Conservation (phyloP, 345 rosid genomes). For the Euphorbia peplus region DNA sequence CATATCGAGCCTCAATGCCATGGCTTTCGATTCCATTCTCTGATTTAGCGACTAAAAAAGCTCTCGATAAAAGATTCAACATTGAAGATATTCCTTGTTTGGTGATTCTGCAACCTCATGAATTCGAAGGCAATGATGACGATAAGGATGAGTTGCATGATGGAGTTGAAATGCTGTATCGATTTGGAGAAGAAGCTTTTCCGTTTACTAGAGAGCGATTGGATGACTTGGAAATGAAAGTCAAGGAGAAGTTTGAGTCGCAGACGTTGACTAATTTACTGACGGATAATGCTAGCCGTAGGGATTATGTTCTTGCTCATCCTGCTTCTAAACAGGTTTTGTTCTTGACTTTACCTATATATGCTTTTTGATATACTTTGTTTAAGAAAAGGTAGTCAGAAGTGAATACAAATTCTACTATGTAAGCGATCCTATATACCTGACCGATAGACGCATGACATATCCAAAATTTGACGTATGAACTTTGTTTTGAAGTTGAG, state of each 20-base stretch:
- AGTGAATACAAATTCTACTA: too few species aligned
- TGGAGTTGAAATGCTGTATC: conserved; percentile 47
- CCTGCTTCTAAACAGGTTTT: conserved; percentile 38
- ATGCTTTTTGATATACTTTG: too few species aligned
- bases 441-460: too few species aligned
- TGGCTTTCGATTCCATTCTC: conserved; percentile 60
- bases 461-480: too few species aligned
- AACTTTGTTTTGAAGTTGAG: too few species aligned
- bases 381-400: too few species aligned
- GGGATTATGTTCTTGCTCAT: conserved; percentile 47
- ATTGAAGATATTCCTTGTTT: conserved; percentile 58
- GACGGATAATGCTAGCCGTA: conserved; percentile 25
- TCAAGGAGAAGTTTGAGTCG: conserved; percentile 42
- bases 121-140: conserved; percentile 1
- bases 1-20: conserved; percentile 51
- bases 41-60: conserved; percentile 52
- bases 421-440: too few species aligned
- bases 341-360: not conserved
- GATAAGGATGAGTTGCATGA: conserved; percentile 33
- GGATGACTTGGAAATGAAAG: conserved; percentile 42
- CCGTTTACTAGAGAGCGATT: conserved; percentile 50
- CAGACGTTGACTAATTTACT: conserved; percentile 43
- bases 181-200: conserved; percentile 48
- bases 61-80: conserved; percentile 39
- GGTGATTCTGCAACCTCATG: conserved; percentile 39